These are phyloP conservation scores for Tylopilus plumbeoviolaceoides DNA, from an alignment of 768 basidiomycete genomes.

Conservation along the genomic window DNA sequence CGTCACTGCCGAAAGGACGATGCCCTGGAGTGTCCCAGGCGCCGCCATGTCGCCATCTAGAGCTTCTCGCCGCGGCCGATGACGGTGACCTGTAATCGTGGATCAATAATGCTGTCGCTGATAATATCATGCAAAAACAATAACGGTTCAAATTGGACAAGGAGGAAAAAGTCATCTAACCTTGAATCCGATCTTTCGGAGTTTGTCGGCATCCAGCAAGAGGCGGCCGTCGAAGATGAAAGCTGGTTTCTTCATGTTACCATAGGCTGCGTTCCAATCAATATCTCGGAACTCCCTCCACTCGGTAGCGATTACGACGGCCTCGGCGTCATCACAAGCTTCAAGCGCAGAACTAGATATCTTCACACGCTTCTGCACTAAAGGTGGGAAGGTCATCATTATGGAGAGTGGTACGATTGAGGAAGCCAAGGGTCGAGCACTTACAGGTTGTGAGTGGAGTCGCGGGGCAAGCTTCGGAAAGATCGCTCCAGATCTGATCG, in stretches of 20 bases:
- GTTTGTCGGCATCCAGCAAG: slow-evolving; percentile 74
- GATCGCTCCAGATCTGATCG: slow-evolving; percentile 83
- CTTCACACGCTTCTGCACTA: slow-evolving; percentile 87
- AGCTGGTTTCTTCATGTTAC: slow-evolving; percentile 94
- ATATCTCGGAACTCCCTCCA: slow-evolving; percentile 96
- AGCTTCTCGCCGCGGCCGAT: slow-evolving; percentile 52
- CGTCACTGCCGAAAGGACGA: background rate
- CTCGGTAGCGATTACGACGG: slow-evolving; percentile 93
- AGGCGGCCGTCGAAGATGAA: slow-evolving; percentile 95
- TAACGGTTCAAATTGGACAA: background rate
- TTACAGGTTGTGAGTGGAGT: slow-evolving; percentile 62
- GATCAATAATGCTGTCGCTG: slow-evolving; percentile 3
- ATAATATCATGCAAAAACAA: background rate
- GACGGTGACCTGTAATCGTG: slow-evolving; percentile 43
- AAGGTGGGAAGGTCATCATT: background rate
- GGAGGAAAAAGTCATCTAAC: slow-evolving; percentile 36
- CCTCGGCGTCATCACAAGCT: slow-evolving; percentile 86
- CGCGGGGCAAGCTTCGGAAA: slow-evolving; percentile 63
- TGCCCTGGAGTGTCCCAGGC: background rate
- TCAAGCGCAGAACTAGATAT: slow-evolving; percentile 76
- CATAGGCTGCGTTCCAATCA: slow-evolving; percentile 85
- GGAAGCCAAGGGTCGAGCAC: slow-evolving; percentile 22
- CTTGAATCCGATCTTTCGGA: slow-evolving; percentile 88
- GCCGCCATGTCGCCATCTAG: background rate
- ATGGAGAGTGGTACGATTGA: background rate